phyloP scores from a whole-genome alignment of 2,329 filamentous ascomycete genomes.

The Fusarium cicatricum region DNA sequence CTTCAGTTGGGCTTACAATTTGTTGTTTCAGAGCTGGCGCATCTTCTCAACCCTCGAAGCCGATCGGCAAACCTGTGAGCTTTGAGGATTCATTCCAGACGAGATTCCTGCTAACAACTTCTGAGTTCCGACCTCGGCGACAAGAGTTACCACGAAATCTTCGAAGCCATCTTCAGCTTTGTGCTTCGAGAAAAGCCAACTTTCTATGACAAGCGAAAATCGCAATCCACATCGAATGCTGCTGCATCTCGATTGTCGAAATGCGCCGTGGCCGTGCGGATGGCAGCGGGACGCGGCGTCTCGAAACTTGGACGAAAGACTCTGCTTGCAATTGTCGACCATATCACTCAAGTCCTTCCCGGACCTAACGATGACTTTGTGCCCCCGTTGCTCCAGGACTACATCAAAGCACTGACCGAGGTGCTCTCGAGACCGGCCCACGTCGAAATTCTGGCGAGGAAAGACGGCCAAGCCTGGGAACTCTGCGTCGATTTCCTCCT shows the following conservation, averaged over 20 bases:
- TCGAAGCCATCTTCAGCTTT: constrained; percentile 80
- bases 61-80: constrained; percentile 49
- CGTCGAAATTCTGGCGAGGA: constrained; percentile 76
- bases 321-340: constrained; percentile 78
- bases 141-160: constrained; percentile 81
- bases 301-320: constrained; percentile 77
- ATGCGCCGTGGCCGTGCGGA: constrained; percentile 75
- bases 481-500: constrained; percentile 75
- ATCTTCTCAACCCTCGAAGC: constrained; percentile 51
- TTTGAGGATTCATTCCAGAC: background rate
- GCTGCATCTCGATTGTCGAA: constrained; percentile 67
- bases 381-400: constrained; percentile 75
- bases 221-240: constrained; percentile 54
- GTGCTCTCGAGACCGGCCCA: constrained; percentile 79
- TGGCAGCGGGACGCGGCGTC: constrained; percentile 74
- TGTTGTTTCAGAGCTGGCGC: constrained; percentile 45
- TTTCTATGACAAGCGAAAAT: constrained; percentile 65
- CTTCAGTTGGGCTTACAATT: constrained; percentile 10
- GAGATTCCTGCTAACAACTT: constrained; percentile 15
- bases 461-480: constrained; percentile 70
- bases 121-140: constrained; percentile 65
- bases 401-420: constrained; percentile 76
- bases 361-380: constrained; percentile 68
- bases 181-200: constrained; percentile 71
- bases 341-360: constrained; percentile 79